Base-by-base conservation (phyloP, 2,329 filamentous ascomycete species). In the Aureobasidium vineae region DNA sequence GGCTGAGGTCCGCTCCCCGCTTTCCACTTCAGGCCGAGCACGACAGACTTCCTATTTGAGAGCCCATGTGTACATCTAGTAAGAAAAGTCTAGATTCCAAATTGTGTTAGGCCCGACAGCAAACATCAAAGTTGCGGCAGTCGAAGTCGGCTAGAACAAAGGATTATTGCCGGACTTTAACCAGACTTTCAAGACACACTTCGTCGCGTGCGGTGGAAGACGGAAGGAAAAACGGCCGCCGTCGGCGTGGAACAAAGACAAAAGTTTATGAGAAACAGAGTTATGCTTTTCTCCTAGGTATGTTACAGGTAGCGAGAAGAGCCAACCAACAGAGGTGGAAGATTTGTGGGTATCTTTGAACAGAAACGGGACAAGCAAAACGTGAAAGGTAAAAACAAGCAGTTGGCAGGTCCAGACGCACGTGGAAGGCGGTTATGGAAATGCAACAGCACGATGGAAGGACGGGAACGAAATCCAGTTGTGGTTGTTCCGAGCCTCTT, bases 321-420 rank as follows among this genome's bases (percentile, higher is more conserved):
- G 38, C 31, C 41, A 38, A 38, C 11, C 28, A 41, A 61, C 19
- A 36, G 31, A 4, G 6, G 31, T 59, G 31, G 57, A 61, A 61
- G 41, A 63, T 63, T 52, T 63, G 59, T 63, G 59, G 59, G 59
- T 63, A 63, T 63, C 59, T 63, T 49, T n/a, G 23, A 57, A 43
- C 54, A 33, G 26, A 33, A 56, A 56, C 53, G 23, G 36, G 36
- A 59, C 16, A 19, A 45, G 23, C 7, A 31, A 45, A 59, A 45
- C 15, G 26, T 16, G 43, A 45, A 59, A 59, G 38, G 54, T 63
- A 28, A 52, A 28, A 28, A 33, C 43, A 23, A 19, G 40, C 19
- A 47, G 41, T 23, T 16, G 45, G 57, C 21, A 63, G 33, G 21
- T 40, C 28, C 21, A 52, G 41, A 16, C 43, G 41, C 31, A 38